Base-by-base conservation (phyloP, 768 basidiomycete species). In the Xerocomus potaroensis region DNA sequence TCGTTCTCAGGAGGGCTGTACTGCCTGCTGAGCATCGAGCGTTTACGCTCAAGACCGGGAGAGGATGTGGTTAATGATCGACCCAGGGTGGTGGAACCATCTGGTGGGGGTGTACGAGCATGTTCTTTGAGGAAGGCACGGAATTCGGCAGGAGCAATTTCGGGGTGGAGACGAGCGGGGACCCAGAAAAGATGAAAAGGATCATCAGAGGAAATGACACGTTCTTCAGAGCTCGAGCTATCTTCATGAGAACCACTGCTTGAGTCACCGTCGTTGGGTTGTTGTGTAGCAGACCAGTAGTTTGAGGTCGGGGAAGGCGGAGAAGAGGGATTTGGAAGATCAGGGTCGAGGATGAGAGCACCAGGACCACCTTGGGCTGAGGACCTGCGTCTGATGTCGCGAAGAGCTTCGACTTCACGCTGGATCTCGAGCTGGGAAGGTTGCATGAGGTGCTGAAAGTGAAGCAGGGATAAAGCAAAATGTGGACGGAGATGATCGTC, bases 101-200 rank as follows among this genome's bases (percentile, higher is more conserved):
- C 82, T 22, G 74, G 66, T 30, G 78, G 66, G 36, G 77, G 75
- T 8, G 76, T 67, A 50, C 84, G 79, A 10, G 92, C 79, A 69
- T 98, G 96, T 58, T 95, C 90, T 65, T 93, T 89, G 56, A 99
- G 80, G 64, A 99, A 97, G 10, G 84, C 87, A 42, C 91, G 81
- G 67, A 99, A 99, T 67, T 98, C 93, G 38, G 83, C 87, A 19
- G 96, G 96, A 0, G 94, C 95, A 60, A 99, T 89, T 72, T 99
- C 96, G 24, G 96, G 96, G 64, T 98, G 96, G 29, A 97, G 74
- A 48, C 86, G 81, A 14, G 96, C 96, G 43, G 96, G 96, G 23
- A 99, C 92, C 96, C 96, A 99, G 76, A 98, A 98, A 54, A 97
- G 80, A 67, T 91, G 87, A 59, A 84, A 83, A 3, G 89, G 85